Percentiles rank a stretch among this genome's conserved stretches.
phyloP scores from a whole-genome alignment of 805 yeast species.

The Candida easanensis region DNA sequence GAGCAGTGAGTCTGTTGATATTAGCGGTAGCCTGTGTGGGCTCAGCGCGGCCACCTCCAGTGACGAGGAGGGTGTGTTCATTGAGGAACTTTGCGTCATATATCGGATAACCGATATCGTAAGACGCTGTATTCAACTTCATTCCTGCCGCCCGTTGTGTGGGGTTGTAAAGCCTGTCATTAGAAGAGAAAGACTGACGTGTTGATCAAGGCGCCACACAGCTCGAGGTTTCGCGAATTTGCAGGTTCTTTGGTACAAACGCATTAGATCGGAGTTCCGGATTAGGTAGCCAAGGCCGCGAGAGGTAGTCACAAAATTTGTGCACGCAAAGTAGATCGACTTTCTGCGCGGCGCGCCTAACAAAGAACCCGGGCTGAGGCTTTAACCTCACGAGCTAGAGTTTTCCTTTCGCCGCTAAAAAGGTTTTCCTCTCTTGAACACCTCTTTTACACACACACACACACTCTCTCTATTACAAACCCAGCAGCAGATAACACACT shows the following conservation, averaged over 20 bases:
- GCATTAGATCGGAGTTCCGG: too few relatives aligned
- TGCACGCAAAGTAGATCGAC: too few relatives aligned
- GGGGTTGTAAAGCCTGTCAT: background rate
- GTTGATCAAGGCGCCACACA: background rate
- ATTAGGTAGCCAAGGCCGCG: too few relatives aligned
- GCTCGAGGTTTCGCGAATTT: too few relatives aligned
- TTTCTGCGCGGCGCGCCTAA: too few relatives aligned
- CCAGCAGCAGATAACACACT: background rate
- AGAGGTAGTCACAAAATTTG: too few relatives aligned
- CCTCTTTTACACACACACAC: background rate
- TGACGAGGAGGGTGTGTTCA: conserved; percentile 60
- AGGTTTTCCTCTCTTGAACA: too few relatives aligned
- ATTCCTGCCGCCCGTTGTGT: conserved; percentile 8
- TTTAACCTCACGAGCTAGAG: too few relatives aligned
- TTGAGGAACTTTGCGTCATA: conserved; percentile 75
- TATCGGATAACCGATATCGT: conserved; percentile 65
- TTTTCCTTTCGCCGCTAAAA: too few relatives aligned
- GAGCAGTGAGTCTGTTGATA: conserved; percentile 69
- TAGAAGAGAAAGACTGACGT: background rate
- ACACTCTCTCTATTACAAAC: background rate
- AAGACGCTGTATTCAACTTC: conserved; percentile 20
- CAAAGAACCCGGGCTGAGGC: too few relatives aligned
- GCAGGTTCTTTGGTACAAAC: too few relatives aligned
- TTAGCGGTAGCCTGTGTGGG: conserved; percentile 42
- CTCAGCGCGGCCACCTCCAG: conserved; percentile 74